Evolutionary conservation across 495 filamentous ascomycete species (phyloP), one percentile per base, ranked within the genome.

Genomic region (Glarea lozoyensis): DNA sequence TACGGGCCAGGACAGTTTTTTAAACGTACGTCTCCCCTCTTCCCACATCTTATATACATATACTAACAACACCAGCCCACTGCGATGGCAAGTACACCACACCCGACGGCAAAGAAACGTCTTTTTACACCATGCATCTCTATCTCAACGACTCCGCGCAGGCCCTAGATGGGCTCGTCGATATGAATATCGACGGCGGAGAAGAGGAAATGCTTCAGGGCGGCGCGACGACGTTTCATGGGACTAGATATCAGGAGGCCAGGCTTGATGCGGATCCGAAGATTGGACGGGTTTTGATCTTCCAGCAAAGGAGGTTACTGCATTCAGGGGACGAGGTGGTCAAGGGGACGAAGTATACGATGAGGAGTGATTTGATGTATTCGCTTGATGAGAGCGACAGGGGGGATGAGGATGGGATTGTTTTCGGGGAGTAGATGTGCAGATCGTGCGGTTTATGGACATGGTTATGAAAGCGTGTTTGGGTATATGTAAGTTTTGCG

Each of bases 351-450:
- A 92, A 93, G 62, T 82, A 79, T 32, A 90, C 83, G 0, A 69
- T 92, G 60, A 65, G 87, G 45, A 78, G 79, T 9, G 87, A 94
- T 65, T 48, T 90, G 21, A 78, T 92, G 81, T 93, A 85, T 52
- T 59, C 69, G 54, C 46, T 24, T 38, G 48, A 37, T 52, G 36
- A 16, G 23, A 36, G 42, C 7, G 35, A 37, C 4, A 21, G 35
- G 33, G 11, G 2, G 19, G 25, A 29, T 29, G 25, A n/a, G 7
- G 25, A 7, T n/a, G 25, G n/a, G 7, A 29, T 29, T 29, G 25
- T 7, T 7, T 29, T 29, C n/a, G 25, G 25, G 7, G 7, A 29
- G 25, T 29, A 44, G n/a, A n/a, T n/a, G n/a, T n/a, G n/a, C n/a
- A n/a, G n/a, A n/a, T n/a, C n/a, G n/a, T n/a, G n/a, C n/a, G n/a